Percentiles rank a stretch among this genome's conserved stretches.
phyloP scores from a whole-genome alignment of 2,329 filamentous ascomycete genomes.

The Plectosphaerella plurivora region DNA sequence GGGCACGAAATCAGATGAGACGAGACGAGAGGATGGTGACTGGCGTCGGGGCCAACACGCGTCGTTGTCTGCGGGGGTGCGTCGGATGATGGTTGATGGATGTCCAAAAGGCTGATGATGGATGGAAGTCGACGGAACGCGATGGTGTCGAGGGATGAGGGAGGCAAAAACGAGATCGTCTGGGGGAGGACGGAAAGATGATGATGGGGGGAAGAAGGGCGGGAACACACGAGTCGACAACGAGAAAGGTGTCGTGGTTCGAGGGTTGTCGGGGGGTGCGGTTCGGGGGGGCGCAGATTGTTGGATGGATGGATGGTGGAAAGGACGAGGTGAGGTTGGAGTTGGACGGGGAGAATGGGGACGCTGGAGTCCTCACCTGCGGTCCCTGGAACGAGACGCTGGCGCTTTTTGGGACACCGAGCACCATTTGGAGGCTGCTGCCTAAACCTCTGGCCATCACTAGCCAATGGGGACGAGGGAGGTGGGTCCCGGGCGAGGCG shows the following conservation, averaged over 20 bases:
- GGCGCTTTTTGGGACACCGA: neutral
- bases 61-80: neutral
- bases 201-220: neutral
- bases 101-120: neutral
- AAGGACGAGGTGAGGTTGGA: neutral
- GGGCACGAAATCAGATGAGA: neutral
- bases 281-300: neutral
- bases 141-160: too few species aligned
- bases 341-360: neutral
- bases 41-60: neutral
- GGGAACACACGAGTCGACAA: neutral
- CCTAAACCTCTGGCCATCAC: neutral
- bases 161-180: neutral
- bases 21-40: neutral
- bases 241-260: neutral
- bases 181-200: neutral
- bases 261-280: neutral
- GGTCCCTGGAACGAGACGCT: neutral
- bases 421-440: conserved; percentile 1
- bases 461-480: neutral
- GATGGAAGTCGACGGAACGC: neutral
- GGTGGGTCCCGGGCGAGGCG: neutral
- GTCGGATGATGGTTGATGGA: neutral
- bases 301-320: neutral
- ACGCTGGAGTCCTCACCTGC: neutral